Conservation (phyloP, 148 eudicot species). For the Persicaria maculosa region DNA sequence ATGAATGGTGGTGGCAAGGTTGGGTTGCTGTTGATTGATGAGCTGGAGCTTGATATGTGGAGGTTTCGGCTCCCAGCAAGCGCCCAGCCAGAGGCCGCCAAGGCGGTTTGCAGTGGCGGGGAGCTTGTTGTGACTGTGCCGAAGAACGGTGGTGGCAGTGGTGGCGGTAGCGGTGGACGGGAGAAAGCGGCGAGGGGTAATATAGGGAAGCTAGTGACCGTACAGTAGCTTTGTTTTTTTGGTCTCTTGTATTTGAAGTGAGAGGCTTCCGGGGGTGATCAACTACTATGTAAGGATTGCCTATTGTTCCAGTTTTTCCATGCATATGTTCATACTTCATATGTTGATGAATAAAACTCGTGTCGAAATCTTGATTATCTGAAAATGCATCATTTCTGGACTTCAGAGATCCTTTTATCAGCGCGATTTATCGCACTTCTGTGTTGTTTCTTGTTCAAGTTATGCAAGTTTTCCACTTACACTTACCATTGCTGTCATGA, state of each 20-base stretch:
- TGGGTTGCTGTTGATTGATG: slow-evolving; percentile 23
- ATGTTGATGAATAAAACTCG: not conserved
- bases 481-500: not conserved
- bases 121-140: slow-evolving; percentile 40
- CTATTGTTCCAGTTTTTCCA: not conserved
- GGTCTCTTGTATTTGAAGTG: not conserved
- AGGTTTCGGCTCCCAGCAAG: slow-evolving; percentile 33
- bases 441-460: not conserved
- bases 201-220: slow-evolving; percentile 24
- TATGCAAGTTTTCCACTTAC: not conserved
- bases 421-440: too few species aligned
- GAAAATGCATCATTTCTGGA: not conserved
- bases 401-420: not conserved
- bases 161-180: slow-evolving; percentile 14
- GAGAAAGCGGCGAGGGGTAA: slow-evolving; percentile 21
- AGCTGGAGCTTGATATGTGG: slow-evolving; percentile 42
- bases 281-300: not conserved
- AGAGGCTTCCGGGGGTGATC: not conserved
- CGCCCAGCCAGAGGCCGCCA: slow-evolving; percentile 31
- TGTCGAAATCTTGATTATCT: not conserved
- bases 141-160: slow-evolving; percentile 25
- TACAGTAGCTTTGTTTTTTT: slow-evolving; percentile 17
- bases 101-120: slow-evolving; percentile 22
- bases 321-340: not conserved
- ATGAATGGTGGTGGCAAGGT: slow-evolving; percentile 12